Conservation (phyloP, 176 grass and related monocot species). For the Ananas comosus region DNA sequence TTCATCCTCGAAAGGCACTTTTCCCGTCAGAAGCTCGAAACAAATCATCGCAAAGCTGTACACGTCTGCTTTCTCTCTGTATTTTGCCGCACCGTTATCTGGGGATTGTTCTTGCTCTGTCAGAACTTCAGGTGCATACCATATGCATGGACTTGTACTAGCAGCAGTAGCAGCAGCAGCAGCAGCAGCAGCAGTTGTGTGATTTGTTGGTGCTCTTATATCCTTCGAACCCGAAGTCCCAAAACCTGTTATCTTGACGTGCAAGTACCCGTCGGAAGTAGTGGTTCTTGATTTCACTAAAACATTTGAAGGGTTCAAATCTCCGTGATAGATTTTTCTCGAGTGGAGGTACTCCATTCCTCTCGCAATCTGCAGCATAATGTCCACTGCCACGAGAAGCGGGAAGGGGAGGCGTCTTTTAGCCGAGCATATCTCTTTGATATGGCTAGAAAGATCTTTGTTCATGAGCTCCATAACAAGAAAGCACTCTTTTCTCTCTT, state of each 20-base stretch:
- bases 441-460: conserved; percentile 18
- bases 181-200: background rate
- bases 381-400: conserved; percentile 19
- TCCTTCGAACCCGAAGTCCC: background rate
- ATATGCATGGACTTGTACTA: conserved; percentile 9
- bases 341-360: conserved; percentile 29
- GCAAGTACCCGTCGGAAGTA: conserved; percentile 5
- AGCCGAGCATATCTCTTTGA: conserved; percentile 13
- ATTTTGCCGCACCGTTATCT: background rate
- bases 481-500: conserved; percentile 16
- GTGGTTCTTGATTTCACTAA: conserved; percentile 14
- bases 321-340: conserved; percentile 6
- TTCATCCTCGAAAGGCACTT: conserved; percentile 14
- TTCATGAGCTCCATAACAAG: conserved; percentile 22
- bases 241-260: conserved; percentile 5
- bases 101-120: conserved; percentile 9
- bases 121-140: conserved; percentile 15
- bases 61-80: conserved; percentile 14
- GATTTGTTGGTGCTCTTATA: background rate
- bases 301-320: conserved; percentile 16
- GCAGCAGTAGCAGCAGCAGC: background rate
- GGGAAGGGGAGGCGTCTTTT: conserved; percentile 5
- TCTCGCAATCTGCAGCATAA: conserved; percentile 20
- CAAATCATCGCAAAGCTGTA: conserved; percentile 27
- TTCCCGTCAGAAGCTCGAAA: conserved; percentile 16